Evolutionary conservation across 805 yeast species (phyloP).

Genomic region (Yarrowia osloensis): DNA sequence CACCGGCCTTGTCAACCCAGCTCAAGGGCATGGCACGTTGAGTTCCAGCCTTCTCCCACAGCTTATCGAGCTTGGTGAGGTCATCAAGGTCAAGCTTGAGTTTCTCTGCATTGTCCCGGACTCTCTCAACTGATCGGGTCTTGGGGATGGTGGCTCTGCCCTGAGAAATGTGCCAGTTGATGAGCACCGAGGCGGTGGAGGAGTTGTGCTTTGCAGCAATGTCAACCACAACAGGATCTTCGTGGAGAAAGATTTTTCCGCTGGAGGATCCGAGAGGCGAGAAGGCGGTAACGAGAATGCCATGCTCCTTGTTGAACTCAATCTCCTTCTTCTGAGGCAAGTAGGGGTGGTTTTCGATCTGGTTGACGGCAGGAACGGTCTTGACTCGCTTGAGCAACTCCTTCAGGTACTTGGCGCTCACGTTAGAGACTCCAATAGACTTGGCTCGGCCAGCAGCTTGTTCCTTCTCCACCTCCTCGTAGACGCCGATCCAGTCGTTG

Average conservation of each 20-base stretch:
- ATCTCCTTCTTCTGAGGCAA: slow-evolving; percentile 64
- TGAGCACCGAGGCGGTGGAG: slow-evolving; percentile 39
- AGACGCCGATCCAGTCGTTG: slow-evolving; percentile 42
- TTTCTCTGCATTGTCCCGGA: slow-evolving; percentile 48
- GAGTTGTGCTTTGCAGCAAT: slow-evolving; percentile 60
- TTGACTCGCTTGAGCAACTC: slow-evolving; percentile 49
- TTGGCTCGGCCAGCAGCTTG: slow-evolving; percentile 50
- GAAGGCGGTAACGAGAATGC: slow-evolving; percentile 66
- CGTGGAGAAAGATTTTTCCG: slow-evolving; percentile 34
- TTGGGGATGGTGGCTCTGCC: slow-evolving; percentile 68
- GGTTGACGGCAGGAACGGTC: slow-evolving; percentile 68
- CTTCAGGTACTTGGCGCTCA: slow-evolving; percentile 54
- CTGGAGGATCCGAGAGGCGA: slow-evolving; percentile 54
- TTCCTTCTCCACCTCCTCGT: slow-evolving; percentile 50
- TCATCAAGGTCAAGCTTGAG: slow-evolving; percentile 50
- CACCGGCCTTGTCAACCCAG: slow-evolving; percentile 18
- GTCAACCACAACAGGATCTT: slow-evolving; percentile 54
- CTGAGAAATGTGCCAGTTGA: slow-evolving; percentile 46
- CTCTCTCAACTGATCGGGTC: slow-evolving; percentile 65
- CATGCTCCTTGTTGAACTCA: slow-evolving; percentile 53
- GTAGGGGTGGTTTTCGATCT: slow-evolving; percentile 73
- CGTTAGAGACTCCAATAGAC: slow-evolving; percentile 75
- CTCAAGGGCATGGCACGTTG: slow-evolving; percentile 23
- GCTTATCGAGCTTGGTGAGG: slow-evolving; percentile 37
- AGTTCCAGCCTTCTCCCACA: not conserved